A percentile compares a stretch with the other conserved stretches of the same genome.
phyloP scores from a whole-genome alignment of 2,329 filamentous ascomycete species.

The Cladosporium austrohemisphaericum region DNA sequence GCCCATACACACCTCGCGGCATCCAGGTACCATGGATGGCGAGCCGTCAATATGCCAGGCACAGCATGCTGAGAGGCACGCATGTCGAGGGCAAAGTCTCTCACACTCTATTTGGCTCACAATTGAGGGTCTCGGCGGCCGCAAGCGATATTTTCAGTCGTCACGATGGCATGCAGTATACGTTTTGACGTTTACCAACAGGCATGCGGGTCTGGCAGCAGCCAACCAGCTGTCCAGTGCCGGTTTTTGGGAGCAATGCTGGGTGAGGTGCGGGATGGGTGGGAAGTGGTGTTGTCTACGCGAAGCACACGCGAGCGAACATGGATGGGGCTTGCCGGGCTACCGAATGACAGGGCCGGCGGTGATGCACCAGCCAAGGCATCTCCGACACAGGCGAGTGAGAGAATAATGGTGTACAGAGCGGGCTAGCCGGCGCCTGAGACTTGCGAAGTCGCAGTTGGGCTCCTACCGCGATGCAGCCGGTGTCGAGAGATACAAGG shows the following conservation, averaged over 20 bases:
- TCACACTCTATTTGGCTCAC: conserved; percentile 11
- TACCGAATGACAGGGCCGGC: background rate
- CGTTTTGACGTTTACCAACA: background rate
- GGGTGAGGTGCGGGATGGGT: conserved; percentile 5
- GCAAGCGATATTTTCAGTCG: background rate
- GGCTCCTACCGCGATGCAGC: conserved; percentile 2
- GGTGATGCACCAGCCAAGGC: background rate
- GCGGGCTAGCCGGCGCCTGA: background rate
- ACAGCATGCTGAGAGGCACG: conserved; percentile 1
- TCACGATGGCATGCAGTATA: background rate
- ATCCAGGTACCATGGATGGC: background rate
- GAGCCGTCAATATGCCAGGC: background rate
- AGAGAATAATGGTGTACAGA: background rate
- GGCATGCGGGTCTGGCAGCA: background rate
- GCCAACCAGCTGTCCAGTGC: conserved; percentile 3
- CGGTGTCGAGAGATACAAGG: conserved; percentile 1
- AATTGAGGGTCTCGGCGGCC: conserved; percentile 1
- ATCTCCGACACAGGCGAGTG: conserved; percentile 6
- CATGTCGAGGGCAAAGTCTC: background rate
- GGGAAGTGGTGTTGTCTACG: conserved; percentile 10
- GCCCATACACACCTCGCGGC: conserved; percentile 3
- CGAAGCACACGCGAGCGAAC: conserved; percentile 13
- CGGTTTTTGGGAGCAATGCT: conserved; percentile 3
- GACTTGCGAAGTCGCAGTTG: background rate
- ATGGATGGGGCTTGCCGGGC: conserved; percentile 4